phyloP scores from a whole-genome alignment of 306 rosid genomes.

The Senna tora region DNA sequence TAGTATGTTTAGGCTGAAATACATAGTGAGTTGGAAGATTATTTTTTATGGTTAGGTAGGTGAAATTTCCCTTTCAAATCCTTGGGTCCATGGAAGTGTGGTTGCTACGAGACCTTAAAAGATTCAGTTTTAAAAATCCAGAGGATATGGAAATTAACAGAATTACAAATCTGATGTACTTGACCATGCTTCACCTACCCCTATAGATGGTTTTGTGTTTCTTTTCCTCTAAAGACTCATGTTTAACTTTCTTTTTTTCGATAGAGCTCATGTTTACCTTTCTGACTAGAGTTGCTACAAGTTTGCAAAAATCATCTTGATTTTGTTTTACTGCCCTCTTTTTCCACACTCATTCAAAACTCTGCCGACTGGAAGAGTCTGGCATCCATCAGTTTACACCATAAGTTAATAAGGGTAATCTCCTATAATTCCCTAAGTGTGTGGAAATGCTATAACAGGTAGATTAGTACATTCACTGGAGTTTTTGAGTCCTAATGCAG shows the following conservation, averaged over 20 bases:
- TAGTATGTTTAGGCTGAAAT: not conserved
- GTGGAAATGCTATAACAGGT: not conserved
- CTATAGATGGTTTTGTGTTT: not conserved
- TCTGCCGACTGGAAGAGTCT: not conserved
- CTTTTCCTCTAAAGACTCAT: constrained; percentile 1
- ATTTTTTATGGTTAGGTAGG: not conserved
- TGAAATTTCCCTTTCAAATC: not conserved
- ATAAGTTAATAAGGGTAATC: not conserved
- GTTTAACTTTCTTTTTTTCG: not conserved
- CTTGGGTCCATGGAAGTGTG: not conserved
- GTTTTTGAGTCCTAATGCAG: not conserved
- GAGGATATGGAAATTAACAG: not conserved
- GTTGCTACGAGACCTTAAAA: not conserved
- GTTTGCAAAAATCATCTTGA: not conserved
- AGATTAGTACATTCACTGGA: not conserved
- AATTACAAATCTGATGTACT: not conserved
- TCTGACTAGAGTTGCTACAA: not conserved
- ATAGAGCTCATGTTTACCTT: not conserved
- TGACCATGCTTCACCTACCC: not conserved
- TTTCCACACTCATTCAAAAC: not conserved
- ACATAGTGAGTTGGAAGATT: not conserved
- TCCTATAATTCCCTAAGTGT: not conserved
- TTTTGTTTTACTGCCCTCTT: not conserved
- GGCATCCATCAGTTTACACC: constrained; percentile 2
- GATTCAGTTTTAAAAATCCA: not conserved